Conservation (phyloP, 169 alveolate species). For the Pseudocohnilembus persalinus region DNA sequence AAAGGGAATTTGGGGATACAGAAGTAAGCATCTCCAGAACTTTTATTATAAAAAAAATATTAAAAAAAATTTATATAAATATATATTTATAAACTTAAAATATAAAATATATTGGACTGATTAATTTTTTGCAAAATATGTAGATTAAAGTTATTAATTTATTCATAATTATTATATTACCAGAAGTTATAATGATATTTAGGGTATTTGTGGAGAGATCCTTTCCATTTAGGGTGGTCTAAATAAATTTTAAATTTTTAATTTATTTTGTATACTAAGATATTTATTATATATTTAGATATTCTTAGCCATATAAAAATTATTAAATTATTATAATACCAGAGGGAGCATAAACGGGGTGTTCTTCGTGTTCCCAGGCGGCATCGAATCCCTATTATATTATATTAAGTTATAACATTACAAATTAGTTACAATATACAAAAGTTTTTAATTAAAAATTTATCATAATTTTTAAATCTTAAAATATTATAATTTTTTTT, state of each 20-base stretch:
- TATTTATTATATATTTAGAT: too few relatives aligned
- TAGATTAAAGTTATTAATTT: too few relatives aligned
- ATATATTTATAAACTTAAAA: too few relatives aligned
- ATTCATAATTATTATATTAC: too few relatives aligned
- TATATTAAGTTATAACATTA: not conserved
- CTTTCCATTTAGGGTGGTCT: conserved; percentile 21
- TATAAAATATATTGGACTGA: too few relatives aligned
- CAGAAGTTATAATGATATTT: conserved; percentile 19
- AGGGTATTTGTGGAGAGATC: conserved; percentile 17
- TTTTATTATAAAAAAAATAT: conserved; percentile 28
- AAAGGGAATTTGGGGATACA: conserved; percentile 49
- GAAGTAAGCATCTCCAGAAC: conserved; percentile 43
- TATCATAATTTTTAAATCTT: too few relatives aligned
- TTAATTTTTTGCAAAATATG: too few relatives aligned
- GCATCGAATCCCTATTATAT: conserved; percentile 38
- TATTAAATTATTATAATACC: not conserved
- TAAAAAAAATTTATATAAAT: too few relatives aligned
- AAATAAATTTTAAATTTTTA: not conserved
- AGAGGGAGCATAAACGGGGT: conserved; percentile 34
- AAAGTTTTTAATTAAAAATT: too few relatives aligned
- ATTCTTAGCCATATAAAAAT: not conserved
- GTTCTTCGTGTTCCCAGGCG: conserved; percentile 43
- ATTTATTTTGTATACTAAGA: too few relatives aligned
- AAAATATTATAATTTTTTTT: too few relatives aligned
- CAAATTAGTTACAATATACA: too few relatives aligned